Evolutionary conservation across 1,284 basidiomycete genomes (phyloP).

Genomic region (Tylopilus orsonianus): DNA sequence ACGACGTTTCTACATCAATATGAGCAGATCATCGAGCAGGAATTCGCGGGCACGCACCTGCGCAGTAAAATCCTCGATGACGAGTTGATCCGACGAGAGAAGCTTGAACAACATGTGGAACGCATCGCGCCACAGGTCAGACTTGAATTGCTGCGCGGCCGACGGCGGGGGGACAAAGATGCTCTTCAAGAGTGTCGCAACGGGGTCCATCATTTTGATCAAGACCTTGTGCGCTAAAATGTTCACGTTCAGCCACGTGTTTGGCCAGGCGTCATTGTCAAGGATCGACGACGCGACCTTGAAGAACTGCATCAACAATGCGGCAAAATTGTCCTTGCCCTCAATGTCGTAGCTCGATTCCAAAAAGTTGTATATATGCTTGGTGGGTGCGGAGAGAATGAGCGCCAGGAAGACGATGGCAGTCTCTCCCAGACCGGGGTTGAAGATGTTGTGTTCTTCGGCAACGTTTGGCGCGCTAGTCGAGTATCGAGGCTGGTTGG

Average conservation of each 20-base stretch:
- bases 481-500: constrained; percentile 51
- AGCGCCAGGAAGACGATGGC: constrained; percentile 85
- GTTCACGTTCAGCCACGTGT: constrained; percentile 91
- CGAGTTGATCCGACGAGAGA: constrained; percentile 85
- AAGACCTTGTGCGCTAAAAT: constrained; percentile 87
- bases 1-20: constrained; percentile 71
- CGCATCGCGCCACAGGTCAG: constrained; percentile 78
- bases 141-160: constrained; percentile 69
- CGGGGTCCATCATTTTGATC: constrained; percentile 85
- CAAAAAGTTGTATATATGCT: constrained; percentile 79
- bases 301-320: constrained; percentile 78
- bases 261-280: constrained; percentile 87
- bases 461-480: constrained; percentile 40
- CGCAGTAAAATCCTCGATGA: constrained; percentile 92
- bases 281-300: constrained; percentile 82
- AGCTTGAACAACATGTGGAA: constrained; percentile 84
- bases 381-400: constrained; percentile 75
- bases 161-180: constrained; percentile 79
- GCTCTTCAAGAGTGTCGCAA: constrained; percentile 74
- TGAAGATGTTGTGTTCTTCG: constrained; percentile 58
- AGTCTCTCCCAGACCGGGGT: constrained; percentile 82
- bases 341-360: constrained; percentile 83
- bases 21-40: constrained; percentile 13
- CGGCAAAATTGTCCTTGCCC: constrained; percentile 75
- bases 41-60: constrained; percentile 53